phyloP scores from a whole-genome alignment of 371 early-diverging fungal species.

The Syncephalastrum monosporum region DNA sequence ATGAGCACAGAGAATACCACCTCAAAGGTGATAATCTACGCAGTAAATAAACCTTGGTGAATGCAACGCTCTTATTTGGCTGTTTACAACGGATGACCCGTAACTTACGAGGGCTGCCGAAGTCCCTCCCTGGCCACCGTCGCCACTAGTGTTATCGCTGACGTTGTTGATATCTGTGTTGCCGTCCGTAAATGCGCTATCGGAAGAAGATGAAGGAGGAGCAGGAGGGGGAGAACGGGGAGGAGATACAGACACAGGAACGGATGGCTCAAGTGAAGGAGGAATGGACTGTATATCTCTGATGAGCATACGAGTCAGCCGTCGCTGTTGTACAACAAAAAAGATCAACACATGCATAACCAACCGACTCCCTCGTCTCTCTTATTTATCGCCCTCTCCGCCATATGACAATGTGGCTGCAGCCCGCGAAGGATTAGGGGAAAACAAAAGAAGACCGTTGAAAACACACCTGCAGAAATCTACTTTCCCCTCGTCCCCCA shows the following conservation, averaged over 20 bases:
- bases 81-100: not conserved
- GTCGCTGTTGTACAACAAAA: constrained; percentile 2
- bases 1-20: constrained; percentile 13
- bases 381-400: not conserved
- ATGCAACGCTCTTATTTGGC: not conserved
- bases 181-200: not conserved
- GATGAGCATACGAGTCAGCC: not conserved
- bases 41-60: not conserved
- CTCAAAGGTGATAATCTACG: constrained; percentile 11
- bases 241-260: not conserved
- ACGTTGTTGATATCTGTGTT: no score
- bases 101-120: not conserved
- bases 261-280: not conserved
- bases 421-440: no score
- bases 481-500: no score
- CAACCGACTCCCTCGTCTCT: not conserved
- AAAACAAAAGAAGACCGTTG: no score
- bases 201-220: not conserved
- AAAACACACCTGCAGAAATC: no score
- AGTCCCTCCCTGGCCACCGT: no score
- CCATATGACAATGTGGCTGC: not conserved
- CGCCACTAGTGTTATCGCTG: no score
- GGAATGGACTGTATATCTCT: not conserved
- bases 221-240: no score
- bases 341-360: not conserved